A percentile compares a stretch with the other conserved stretches of the same genome.
These are phyloP conservation scores for Psilocybe cubensis DNA, from an alignment of 768 basidiomycete genomes.

Conservation along the genomic window DNA sequence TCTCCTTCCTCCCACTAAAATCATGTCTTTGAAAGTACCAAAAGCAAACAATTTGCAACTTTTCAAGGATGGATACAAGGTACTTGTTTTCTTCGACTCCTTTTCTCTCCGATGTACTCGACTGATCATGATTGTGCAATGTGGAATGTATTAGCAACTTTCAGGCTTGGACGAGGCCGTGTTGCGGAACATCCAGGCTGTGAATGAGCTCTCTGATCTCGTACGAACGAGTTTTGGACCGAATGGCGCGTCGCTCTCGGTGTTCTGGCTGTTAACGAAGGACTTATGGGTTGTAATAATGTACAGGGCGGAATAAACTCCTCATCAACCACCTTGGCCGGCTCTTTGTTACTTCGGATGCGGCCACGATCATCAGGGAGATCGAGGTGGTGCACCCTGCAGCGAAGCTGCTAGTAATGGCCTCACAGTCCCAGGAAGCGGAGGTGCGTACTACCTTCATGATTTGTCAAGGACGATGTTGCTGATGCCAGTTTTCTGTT, in stretches of 20 bases:
- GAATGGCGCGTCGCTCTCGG: constrained; percentile 66
- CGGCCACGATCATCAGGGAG: constrained; percentile 97
- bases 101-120: not conserved
- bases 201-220: constrained; percentile 92
- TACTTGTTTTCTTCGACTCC: constrained; percentile 24
- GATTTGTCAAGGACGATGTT: not conserved
- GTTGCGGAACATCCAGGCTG: constrained; percentile 93
- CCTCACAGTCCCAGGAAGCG: constrained; percentile 92
- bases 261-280: not conserved
- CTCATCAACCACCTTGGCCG: constrained; percentile 96
- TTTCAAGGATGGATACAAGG: constrained; percentile 98
- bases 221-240: constrained; percentile 97
- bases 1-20: no score
- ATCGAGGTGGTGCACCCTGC: constrained; percentile 99
- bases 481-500: no score
- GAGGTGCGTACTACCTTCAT: constrained; percentile 60
- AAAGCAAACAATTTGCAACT: constrained; percentile 87
- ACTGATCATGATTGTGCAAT: constrained; percentile 12
- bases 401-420: constrained; percentile 99
- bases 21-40: constrained; percentile 94
- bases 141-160: constrained; percentile 61
- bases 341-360: constrained; percentile 98
- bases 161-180: constrained; percentile 97
- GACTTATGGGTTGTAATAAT: constrained; percentile 79
- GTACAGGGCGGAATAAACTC: no score